phyloP scores from a whole-genome alignment of 768 basidiomycete genomes.

The Suillus clintonianus region DNA sequence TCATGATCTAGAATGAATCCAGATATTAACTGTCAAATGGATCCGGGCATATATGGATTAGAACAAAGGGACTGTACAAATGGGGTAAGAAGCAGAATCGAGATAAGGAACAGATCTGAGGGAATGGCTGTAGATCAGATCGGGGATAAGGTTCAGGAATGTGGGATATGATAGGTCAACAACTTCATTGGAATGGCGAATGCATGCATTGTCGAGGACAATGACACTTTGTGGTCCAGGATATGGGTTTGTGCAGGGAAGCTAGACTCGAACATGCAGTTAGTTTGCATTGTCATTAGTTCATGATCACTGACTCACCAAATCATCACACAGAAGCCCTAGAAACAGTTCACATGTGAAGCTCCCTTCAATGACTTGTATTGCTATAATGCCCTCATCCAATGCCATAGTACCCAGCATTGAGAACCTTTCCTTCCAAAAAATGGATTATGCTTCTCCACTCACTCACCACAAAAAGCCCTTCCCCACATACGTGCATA shows the following conservation, averaged over 20 bases:
- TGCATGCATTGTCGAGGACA: constrained; percentile 18
- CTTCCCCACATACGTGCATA: constrained; percentile 25
- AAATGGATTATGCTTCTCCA: constrained; percentile 20
- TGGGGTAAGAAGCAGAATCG: too few species aligned
- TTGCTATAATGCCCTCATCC: constrained; percentile 24
- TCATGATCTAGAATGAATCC: too few species aligned
- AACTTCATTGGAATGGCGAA: constrained; percentile 22
- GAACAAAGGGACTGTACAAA: too few species aligned
- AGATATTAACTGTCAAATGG: too few species aligned
- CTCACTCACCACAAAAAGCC: constrained; percentile 14
- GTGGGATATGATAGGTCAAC: too few species aligned
- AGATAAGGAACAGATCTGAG: too few species aligned
- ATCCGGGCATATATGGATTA: too few species aligned
- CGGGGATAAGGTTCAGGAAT: too few species aligned
- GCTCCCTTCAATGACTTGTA: constrained; percentile 21
- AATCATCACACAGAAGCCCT: constrained; percentile 17
- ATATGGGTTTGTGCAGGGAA: constrained; percentile 22
- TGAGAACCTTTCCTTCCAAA: constrained; percentile 19
- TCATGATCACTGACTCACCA: constrained; percentile 5
- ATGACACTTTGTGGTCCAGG: constrained; percentile 18
- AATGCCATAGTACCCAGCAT: constrained; percentile 21
- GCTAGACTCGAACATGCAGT: constrained; percentile 5
- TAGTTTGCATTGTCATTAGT: not conserved
- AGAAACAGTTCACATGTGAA: constrained; percentile 16
- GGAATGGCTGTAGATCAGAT: too few species aligned